Evolutionary conservation across 805 yeast genomes (phyloP), one percentile per base, ranked within the genome.

Genomic region (Maudiozyma barnettii): DNA sequence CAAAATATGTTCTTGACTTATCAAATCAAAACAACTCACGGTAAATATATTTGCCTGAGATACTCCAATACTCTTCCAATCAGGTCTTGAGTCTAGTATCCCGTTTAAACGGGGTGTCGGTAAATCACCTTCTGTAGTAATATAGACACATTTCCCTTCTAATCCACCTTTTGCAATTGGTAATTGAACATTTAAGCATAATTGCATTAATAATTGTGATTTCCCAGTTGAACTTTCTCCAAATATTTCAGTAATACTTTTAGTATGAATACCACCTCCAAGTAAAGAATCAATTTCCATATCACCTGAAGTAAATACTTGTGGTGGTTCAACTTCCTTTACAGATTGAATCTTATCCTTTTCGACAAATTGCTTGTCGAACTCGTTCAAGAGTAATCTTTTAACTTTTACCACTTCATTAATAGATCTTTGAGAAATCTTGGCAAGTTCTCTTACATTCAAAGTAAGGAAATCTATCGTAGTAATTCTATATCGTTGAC

Each of bases 161-260:
- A 77, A 50, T 0, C 85, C 84, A 4, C 80, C 79, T 35, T 65
- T 52, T 16, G 61, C 66, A 10, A 22, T 41, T 0, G 81, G 74
- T 9, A 76, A 54, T 52, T 82, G 88, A 12, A 81, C 78, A 2
- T 79, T 67, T 3, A 79, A 66, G 1, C 84, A 71, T 45, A 89
- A 56, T 53, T 83, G 91, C 68, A 82, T 73, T 22, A 84, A 66
- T 4, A 90, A 65, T 54, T 90, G 95, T 0, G 96, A 82, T 58
- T 91, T 91, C 0, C 96, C 98, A 1, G 84, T 75, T 0, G 95
- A 85, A 44, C 95, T 79, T 22, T 82, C 84, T 0, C 98, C 98
- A 54, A 79, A 81, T 3, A 91, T 60, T 66, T 90, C 98, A 0
- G 89, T 81, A 2, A 84, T 60, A 21, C 72, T 64, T 2, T 81